Base-by-base conservation (phyloP, 2,329 filamentous ascomycete genomes). In the Exophiala sp. region DNA sequence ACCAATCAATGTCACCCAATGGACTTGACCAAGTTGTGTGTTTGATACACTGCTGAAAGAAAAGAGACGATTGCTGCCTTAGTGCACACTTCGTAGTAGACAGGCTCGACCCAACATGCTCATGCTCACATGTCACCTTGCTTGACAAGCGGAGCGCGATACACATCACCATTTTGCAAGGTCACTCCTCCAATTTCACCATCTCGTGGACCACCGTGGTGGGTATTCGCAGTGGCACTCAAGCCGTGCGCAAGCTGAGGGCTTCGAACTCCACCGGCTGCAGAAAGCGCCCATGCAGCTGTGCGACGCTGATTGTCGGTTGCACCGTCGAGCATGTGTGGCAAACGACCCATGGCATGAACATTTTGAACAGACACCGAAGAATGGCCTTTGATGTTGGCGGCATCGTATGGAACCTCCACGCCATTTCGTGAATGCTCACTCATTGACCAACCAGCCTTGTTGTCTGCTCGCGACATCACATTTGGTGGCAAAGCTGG, bases 281-380 rank as follows among this genome's bases (percentile, higher is more conserved):
- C 55, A 9, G 60, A 55, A 20, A 64, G 57, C 41, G 60, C 42
- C 47, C 54, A 54, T 34, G 52, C 49, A 8, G 59, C 60, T 39
- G 55, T 57, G 18, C 54, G 52, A 40, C 50, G 49, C 39, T 61
- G 55, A 39, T 38, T 36, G 29, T 64, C 62, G 20, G 45, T 53
- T 10, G 60, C 39, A 8, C 60, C 62, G 35, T 61, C 62, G 20
- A 62, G 44, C 52, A 55, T 58, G 47, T 59, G 59, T 18, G 62
- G 62, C 12, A 63, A 56, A n/a, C 57, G 56, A 35, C 54, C 62
- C 50, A 59, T 50, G 24, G 60, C 62, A 52, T 63, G 58, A 14
- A 62, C 52, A 42, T 62, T 63, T 40, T 63, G 62, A 14, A 63
- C 49, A 35, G 56, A 56, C 38, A 62, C 59, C 14, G 56, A 62